A percentile compares a stretch with the other conserved stretches of the same genome.
Conservation (phyloP, 306 rosid species). For the Arachis stenosperma region DNA sequence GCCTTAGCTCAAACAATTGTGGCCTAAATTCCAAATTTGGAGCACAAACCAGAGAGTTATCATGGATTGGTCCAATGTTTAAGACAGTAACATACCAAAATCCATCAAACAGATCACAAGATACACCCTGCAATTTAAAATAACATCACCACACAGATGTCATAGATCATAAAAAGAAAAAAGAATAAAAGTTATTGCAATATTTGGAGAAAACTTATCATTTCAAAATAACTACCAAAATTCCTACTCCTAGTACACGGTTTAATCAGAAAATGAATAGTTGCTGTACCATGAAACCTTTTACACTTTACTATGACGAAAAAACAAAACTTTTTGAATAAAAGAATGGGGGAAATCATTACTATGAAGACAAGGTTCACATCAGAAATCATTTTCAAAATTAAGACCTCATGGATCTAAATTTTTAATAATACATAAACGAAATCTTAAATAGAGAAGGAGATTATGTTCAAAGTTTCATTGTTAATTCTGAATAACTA, state of each 20-base stretch:
- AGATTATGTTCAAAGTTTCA: constrained; percentile 24
- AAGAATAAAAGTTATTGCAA: background rate
- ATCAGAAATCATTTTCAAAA: constrained; percentile 24
- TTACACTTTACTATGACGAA: background rate
- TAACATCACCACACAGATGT: background rate
- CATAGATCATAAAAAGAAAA: background rate
- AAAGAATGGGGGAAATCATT: too few species aligned
- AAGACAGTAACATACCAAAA: constrained; percentile 81
- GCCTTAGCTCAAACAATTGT: constrained; percentile 64
- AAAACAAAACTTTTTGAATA: background rate
- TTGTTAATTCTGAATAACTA: constrained; percentile 16
- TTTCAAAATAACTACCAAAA: constrained; percentile 7
- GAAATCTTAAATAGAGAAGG: constrained; percentile 4
- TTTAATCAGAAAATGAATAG: background rate
- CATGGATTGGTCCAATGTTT: constrained; percentile 79
- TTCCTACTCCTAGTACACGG: constrained; percentile 19
- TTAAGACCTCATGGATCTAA: constrained; percentile 9
- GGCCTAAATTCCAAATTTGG: constrained; percentile 55
- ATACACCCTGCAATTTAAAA: constrained; percentile 73
- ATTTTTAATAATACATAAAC: background rate
- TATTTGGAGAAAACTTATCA: constrained; percentile 3
- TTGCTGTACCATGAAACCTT: constrained; percentile 8
- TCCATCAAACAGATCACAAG: constrained; percentile 85
- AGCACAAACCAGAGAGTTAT: constrained; percentile 75
- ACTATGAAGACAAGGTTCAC: background rate